Conservation (phyloP, 495 filamentous ascomycete species). For the Staphylotrichum tortipilum region DNA sequence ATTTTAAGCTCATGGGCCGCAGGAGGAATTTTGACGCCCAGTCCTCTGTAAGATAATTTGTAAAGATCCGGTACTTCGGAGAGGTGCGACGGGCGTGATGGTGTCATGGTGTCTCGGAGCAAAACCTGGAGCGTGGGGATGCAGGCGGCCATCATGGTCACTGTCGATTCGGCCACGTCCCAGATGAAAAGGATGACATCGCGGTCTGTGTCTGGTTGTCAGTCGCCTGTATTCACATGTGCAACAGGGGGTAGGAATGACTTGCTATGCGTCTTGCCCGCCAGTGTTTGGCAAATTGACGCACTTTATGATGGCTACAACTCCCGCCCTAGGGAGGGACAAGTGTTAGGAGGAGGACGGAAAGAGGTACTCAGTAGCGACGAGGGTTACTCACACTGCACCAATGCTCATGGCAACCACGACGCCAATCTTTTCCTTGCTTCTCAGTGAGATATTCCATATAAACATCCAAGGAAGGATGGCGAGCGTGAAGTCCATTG, state of each 20-base stretch:
- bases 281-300: slow-evolving; percentile 1
- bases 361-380: neutral
- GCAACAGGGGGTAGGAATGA: neutral
- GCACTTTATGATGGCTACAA: slow-evolving; percentile 8
- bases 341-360: neutral
- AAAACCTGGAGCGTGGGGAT: slow-evolving; percentile 25
- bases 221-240: neutral
- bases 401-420: no score
- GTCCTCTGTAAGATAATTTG: no score
- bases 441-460: no score
- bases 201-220: slow-evolving; percentile 11
- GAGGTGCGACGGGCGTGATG: no score
- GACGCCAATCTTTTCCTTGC: no score
- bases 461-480: no score
- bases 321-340: neutral
- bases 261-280: slow-evolving; percentile 8
- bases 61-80: no score
- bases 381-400: no score
- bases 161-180: slow-evolving; percentile 20
- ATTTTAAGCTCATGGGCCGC: no score
- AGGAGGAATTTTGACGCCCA: no score
- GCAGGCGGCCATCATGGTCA: slow-evolving; percentile 27
- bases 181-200: slow-evolving; percentile 19
- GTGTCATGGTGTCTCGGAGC: neutral
- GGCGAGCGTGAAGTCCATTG: no score